Evolutionary conservation across 352 stramenopile species (phyloP), one percentile per base, ranked within the genome.

Genomic region (Phytophthora crassamura): DNA sequence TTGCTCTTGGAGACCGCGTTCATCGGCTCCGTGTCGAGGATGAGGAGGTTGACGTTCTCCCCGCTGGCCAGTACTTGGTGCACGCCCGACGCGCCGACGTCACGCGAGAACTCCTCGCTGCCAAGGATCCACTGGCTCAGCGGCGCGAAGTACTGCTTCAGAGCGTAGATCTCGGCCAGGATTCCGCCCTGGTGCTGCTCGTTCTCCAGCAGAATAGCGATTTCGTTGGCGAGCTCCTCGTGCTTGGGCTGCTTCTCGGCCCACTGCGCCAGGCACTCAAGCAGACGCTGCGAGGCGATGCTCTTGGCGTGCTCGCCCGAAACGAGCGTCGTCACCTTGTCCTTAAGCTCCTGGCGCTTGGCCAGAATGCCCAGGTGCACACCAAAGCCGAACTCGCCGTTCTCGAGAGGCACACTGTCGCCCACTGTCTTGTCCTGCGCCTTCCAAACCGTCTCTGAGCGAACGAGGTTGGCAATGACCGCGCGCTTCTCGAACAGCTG

Each of bases 81-180:
- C 8, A 92, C 76, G 32, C 84, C 84, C 16, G 82, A 91, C 14
- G 78, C 80, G 15, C 84, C 84, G 8, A 92, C 75, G 43, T 90
- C 82, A 12, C 80, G 80, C 28, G 84, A 89, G 35, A 89, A 92
- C 54, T 92, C 81, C 35, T 92, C 79, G 49, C 84, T 92, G 45
- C 84, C 84, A 12, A 92, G 65, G 64, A 92, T 92, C 84, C 84
- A 92, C 78, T 92, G 84, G 63, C 81, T 90, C 51, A 90, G 52
- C n/a, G 81, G 81, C 34, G 76, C 45, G 45, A 92, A 90, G 67
- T 80, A 89, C 10, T 72, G 69, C 54, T 88, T 86, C 32, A 86
- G 57, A 12, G 57, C 65, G 51, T 79, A 82, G 18, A 92, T 80
- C 47, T 89, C 76, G 1, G 45, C 57, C 15, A 90, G 36, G 2